A percentile compares a stretch with the other conserved stretches of the same genome.
These are phyloP conservation scores for Fomitopsis pinicola DNA, from an alignment of 1,284 basidiomycete genomes.

Conservation along the genomic window DNA sequence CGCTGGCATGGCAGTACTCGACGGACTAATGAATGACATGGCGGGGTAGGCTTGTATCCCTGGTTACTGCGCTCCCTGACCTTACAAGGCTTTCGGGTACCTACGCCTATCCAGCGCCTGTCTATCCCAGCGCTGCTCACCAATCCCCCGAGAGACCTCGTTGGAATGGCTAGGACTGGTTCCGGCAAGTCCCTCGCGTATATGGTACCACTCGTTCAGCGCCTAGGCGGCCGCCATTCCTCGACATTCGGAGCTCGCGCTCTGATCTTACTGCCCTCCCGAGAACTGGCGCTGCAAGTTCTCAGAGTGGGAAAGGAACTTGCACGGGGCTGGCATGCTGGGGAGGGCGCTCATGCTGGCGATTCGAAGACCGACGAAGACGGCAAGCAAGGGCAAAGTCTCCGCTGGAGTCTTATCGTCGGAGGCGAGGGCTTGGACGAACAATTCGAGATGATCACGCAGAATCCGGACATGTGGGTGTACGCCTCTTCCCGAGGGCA, in stretches of 20 bases:
- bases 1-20: background rate
- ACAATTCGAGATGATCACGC: slow-evolving; percentile 94
- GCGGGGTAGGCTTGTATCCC: slow-evolving; percentile 71
- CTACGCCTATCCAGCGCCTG: slow-evolving; percentile 94
- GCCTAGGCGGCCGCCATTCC: slow-evolving; percentile 80
- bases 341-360: slow-evolving; percentile 60
- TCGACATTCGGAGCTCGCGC: slow-evolving; percentile 83
- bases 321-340: slow-evolving; percentile 69
- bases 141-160: slow-evolving; percentile 88
- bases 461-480: slow-evolving; percentile 90
- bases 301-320: slow-evolving; percentile 94
- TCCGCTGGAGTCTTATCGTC: slow-evolving; percentile 94
- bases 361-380: slow-evolving; percentile 52
- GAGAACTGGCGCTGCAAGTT: slow-evolving; percentile 94
- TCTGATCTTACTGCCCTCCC: slow-evolving; percentile 86
- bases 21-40: background rate
- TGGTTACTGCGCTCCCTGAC: slow-evolving; percentile 82
- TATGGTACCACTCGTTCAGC: slow-evolving; percentile 88
- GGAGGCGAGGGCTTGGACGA: slow-evolving; percentile 96
- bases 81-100: slow-evolving; percentile 91
- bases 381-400: slow-evolving; percentile 58
- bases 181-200: slow-evolving; percentile 98
- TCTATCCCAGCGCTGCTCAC: slow-evolving; percentile 85
- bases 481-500: slow-evolving; percentile 6
- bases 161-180: slow-evolving; percentile 98